A percentile compares a stretch with the other conserved stretches of the same genome.
These are phyloP conservation scores for Suillus discolor DNA, from an alignment of 768 basidiomycete species.

Conservation along the genomic window DNA sequence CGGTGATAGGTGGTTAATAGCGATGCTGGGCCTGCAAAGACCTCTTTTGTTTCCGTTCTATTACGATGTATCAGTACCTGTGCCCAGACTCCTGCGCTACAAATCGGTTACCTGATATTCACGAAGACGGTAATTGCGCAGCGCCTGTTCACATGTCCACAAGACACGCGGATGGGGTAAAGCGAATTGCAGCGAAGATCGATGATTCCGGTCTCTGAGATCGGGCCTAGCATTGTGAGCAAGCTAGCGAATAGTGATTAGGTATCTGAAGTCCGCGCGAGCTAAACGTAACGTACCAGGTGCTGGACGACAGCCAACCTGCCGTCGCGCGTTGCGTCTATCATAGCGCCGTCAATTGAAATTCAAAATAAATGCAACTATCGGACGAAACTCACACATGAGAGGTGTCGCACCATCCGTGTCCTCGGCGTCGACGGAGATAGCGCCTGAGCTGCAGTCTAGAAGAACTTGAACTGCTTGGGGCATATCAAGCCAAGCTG, in stretches of 20 bases:
- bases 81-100: background rate
- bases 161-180: slow-evolving; percentile 61
- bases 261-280: slow-evolving; percentile 13
- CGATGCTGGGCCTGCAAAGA: slow-evolving; percentile 26
- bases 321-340: slow-evolving; percentile 80
- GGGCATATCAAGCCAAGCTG: slow-evolving; percentile 74
- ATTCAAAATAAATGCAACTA: slow-evolving; percentile 4
- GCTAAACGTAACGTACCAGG: slow-evolving; percentile 48
- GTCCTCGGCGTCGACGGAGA: slow-evolving; percentile 77
- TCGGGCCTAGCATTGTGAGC: slow-evolving; percentile 74
- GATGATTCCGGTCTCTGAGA: slow-evolving; percentile 69
- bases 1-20: slow-evolving; percentile 29
- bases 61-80: slow-evolving; percentile 11
- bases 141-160: slow-evolving; percentile 68
- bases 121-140: slow-evolving; percentile 62
- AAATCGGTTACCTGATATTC: slow-evolving; percentile 54
- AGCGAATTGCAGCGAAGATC: slow-evolving; percentile 72
- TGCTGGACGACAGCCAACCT: slow-evolving; percentile 64
- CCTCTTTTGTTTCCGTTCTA: slow-evolving; percentile 36
- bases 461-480: slow-evolving; percentile 64
- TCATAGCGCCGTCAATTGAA: slow-evolving; percentile 9
- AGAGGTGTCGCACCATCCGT: slow-evolving; percentile 75
- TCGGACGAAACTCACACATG: slow-evolving; percentile 65
- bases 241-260: slow-evolving; percentile 36
- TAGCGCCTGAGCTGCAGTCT: slow-evolving; percentile 58